phyloP scores from a whole-genome alignment of 139 green algal species.

The Closterium sp. region DNA sequence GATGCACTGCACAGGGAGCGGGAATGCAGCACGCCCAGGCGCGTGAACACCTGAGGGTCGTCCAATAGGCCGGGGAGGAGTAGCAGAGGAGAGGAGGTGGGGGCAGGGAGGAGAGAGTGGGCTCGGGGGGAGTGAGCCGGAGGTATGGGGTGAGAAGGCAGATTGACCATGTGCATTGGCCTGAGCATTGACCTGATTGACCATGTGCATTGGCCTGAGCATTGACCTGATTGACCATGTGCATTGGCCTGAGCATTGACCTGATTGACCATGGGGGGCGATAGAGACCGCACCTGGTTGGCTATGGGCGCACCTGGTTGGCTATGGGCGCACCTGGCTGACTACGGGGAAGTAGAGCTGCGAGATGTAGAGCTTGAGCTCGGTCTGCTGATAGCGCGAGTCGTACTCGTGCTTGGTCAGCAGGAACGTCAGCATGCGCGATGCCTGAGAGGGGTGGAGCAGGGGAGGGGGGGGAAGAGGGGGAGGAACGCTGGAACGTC shows the following conservation, averaged over 20 bases:
- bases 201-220: too few species aligned
- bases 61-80: slow-evolving; percentile 17
- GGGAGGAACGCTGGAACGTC: not conserved
- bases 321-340: not conserved
- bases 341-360: slow-evolving; percentile 42
- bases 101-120: not conserved
- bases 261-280: not conserved
- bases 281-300: not conserved
- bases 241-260: not conserved
- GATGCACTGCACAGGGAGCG: too few species aligned
- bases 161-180: not conserved
- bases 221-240: not conserved
- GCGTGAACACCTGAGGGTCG: slow-evolving; percentile 14
- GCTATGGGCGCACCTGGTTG: not conserved
- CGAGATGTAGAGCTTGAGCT: slow-evolving; percentile 37
- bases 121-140: too few species aligned
- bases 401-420: slow-evolving; percentile 46
- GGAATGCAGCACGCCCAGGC: slow-evolving; percentile 17
- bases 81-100: too few species aligned
- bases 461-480: too few species aligned
- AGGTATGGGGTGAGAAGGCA: not conserved
- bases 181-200: not conserved
- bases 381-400: slow-evolving; percentile 9
- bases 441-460: slow-evolving; percentile 14
- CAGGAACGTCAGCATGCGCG: slow-evolving; percentile 15